A percentile compares a stretch with the other conserved stretches of the same genome.
Conservation (phyloP, 2,329 filamentous ascomycete species). For the Fusarium palustre region DNA sequence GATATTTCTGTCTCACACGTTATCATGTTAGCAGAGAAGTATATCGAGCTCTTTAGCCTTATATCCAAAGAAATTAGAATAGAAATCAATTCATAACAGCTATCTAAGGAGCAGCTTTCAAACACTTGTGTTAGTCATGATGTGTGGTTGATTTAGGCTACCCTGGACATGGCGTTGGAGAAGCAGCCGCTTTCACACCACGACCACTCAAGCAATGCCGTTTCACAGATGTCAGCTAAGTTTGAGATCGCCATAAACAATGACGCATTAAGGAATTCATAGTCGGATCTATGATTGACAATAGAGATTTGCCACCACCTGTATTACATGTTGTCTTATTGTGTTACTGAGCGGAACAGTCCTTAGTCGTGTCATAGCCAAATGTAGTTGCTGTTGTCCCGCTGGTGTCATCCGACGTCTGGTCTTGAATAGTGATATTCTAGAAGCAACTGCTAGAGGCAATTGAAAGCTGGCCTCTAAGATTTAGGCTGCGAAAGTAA, state of each 20-base stretch:
- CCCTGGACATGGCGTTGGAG: neutral
- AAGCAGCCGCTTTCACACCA: neutral
- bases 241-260: neutral
- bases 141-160: neutral
- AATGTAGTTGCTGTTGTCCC: neutral
- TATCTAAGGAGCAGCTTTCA: neutral
- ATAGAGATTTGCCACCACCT: neutral
- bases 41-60: accelerated
- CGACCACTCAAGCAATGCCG: neutral
- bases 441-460: neutral
- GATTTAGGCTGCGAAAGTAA: neutral
- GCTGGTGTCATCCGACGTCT: neutral
- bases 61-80: too few species aligned
- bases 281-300: neutral
- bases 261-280: neutral
- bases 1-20: too few species aligned
- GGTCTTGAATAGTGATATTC: neutral
- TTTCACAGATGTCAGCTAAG: neutral
- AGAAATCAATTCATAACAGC: accelerated
- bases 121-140: neutral
- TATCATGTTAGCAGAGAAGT: neutral
- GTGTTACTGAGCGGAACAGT: neutral
- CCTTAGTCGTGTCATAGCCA: neutral
- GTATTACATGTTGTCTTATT: neutral
- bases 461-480: neutral